Evolutionary conservation across 805 yeast genomes (phyloP), one percentile per base, ranked within the genome.

Genomic region (Suhomyces sp.): DNA sequence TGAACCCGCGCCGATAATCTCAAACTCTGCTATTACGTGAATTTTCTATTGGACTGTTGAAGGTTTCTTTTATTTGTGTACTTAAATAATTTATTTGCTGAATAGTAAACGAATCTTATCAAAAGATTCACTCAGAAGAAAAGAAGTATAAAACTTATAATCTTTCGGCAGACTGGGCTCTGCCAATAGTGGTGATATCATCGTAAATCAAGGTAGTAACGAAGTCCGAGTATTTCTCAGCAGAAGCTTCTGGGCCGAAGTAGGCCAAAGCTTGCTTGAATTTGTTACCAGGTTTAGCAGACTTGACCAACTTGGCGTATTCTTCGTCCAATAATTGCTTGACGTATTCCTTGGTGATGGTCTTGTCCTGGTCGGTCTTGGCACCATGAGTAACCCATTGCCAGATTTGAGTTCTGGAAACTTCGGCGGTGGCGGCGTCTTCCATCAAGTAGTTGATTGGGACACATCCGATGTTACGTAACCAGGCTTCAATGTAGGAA

Each of bases 341-440:
- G 47, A 86, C 83, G 60, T 82, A 79, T 37, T 80, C 83, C 49
- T 87, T 80, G 51, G 88, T 84, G 33, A 87, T 77, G 24, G 62
- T 71, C 49, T 74, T 78, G 46, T 84, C 84, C 22, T 83, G 76
- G 61, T 85, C 89, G 50, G 82, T 77, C 51, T 65, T 71, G 44
- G 83, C 86, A 44, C 82, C 81, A 66, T 87, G 92, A 53, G 83
- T 85, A 48, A 84, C 87, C 96, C 96, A 87, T 66, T 89, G 90
- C 78, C 85, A 85, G 59, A 87, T 76, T 71, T 87, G 93, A 55
- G 90, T 80, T 73, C 94, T 81, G 35, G 92, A 85, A 39, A 87
- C 96, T 71, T 87, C 96, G 40, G 94, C 93, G 47, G 96, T 87
- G 31, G 94, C 94, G 25, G 96, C 96, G 69, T 87, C 96, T 71